phyloP scores from a whole-genome alignment of 176 grass and related monocot species.

The Saccharum officinarum region DNA sequence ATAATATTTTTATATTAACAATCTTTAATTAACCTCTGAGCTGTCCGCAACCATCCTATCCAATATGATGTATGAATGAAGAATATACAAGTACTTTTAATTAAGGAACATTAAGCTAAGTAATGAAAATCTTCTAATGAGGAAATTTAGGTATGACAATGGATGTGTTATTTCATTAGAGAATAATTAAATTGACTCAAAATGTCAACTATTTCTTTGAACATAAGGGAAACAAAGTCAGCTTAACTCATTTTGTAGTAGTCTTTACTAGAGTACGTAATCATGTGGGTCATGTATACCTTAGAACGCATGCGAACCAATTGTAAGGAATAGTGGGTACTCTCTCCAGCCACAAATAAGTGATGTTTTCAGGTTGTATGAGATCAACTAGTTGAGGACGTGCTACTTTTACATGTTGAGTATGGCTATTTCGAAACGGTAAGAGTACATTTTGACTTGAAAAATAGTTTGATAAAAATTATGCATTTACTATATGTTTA shows the following conservation, averaged over 20 bases:
- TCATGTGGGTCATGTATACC: constrained; percentile 10
- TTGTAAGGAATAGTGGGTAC: not conserved
- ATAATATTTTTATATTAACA: constrained; percentile 19
- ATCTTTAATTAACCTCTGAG: not conserved
- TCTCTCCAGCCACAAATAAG: not conserved
- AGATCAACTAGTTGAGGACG: not conserved
- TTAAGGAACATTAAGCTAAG: not conserved
- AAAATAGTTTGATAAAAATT: not conserved
- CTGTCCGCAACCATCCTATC: not conserved
- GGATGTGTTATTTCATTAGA: not conserved
- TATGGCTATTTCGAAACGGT: not conserved
- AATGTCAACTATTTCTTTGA: constrained; percentile 42
- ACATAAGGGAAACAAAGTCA: not conserved
- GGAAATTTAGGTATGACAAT: not conserved
- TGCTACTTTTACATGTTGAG: not conserved
- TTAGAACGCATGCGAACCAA: not conserved
- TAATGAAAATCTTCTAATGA: not conserved
- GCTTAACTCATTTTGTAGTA: constrained; percentile 18
- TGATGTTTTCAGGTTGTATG: not conserved
- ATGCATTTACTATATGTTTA: not conserved
- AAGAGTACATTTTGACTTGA: not conserved
- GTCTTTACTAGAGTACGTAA: not conserved
- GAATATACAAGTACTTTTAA: not conserved
- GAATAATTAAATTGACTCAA: not conserved
- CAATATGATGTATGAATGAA: not conserved